These are phyloP conservation scores for Umbelopsis sp. DNA, from an alignment of 371 early-diverging fungal genomes.

Conservation along the genomic window DNA sequence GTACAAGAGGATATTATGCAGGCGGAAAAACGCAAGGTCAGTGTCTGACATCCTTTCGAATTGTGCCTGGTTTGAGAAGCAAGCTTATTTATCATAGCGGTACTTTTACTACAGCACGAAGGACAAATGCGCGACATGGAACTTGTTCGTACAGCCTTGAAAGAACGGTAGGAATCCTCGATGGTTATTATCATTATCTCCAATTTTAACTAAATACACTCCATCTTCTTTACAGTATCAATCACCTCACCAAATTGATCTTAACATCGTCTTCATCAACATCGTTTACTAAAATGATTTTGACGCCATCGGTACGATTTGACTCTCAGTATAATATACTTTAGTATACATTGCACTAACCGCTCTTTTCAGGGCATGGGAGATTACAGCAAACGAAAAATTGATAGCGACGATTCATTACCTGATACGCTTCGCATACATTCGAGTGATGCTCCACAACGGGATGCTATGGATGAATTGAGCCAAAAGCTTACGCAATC, in stretches of 20 bases:
- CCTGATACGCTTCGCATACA: not conserved
- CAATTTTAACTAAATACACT: not conserved
- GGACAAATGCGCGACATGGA: constrained; percentile 76
- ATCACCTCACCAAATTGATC: constrained; percentile 82
- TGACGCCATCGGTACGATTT: not conserved
- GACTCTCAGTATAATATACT: not conserved
- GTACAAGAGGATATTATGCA: constrained; percentile 33
- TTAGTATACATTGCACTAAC: not conserved
- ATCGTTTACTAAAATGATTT: not conserved
- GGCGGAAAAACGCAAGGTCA: constrained; percentile 43
- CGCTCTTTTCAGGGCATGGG: not conserved
- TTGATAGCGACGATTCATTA: not conserved
- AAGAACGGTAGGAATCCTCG: constrained; percentile 65
- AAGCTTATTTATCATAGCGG: not conserved
- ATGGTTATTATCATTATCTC: constrained; percentile 13
- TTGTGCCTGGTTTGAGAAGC: too few species aligned
- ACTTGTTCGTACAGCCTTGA: constrained; percentile 74
- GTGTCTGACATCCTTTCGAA: not conserved
- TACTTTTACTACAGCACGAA: constrained; percentile 58
- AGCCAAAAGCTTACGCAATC: not conserved
- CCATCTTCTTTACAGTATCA: constrained; percentile 29
- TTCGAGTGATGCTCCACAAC: not conserved
- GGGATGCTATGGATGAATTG: not conserved
- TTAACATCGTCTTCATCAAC: constrained; percentile 55
- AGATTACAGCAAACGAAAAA: not conserved